Conservation (phyloP, 352 stramenopile species). For the Globisporangium parvum region DNA sequence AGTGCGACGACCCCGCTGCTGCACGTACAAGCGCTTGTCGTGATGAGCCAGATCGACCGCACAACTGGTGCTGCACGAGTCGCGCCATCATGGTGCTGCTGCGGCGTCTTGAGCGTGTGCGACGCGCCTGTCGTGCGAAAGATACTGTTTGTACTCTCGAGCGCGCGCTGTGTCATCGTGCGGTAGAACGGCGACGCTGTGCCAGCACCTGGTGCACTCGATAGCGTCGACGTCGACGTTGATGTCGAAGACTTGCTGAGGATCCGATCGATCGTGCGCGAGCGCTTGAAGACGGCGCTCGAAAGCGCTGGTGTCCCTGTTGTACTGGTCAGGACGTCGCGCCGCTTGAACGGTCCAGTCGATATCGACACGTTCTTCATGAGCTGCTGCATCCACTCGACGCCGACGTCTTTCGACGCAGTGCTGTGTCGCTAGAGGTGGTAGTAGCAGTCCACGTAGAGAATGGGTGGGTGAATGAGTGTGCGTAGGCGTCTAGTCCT, state of each 20-base stretch:
- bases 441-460: not conserved
- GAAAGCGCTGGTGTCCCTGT: not conserved
- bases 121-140: not conserved
- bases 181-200: slow-evolving; percentile 23
- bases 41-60: slow-evolving; percentile 35
- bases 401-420: slow-evolving; percentile 10
- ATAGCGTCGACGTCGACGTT: not conserved
- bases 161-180: slow-evolving; percentile 33
- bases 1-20: slow-evolving; percentile 14
- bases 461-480: not conserved
- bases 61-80: slow-evolving; percentile 14
- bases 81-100: not conserved
- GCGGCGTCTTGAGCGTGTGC: not conserved
- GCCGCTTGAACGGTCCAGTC: slow-evolving; percentile 13
- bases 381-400: slow-evolving; percentile 29
- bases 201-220: not conserved
- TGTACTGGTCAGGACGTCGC: slow-evolving; percentile 5
- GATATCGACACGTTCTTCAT: slow-evolving; percentile 17
- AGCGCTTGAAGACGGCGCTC: slow-evolving; percentile 27
- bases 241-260: slow-evolving; percentile 11
- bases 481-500: not conserved
- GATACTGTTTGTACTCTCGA: slow-evolving; percentile 13
- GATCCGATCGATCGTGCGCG: slow-evolving; percentile 30
- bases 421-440: not conserved
- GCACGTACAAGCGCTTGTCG: slow-evolving; percentile 25